These are phyloP conservation scores for Trichoderma koningiopsis DNA, from an alignment of 2,329 filamentous ascomycete genomes.

Conservation along the genomic window DNA sequence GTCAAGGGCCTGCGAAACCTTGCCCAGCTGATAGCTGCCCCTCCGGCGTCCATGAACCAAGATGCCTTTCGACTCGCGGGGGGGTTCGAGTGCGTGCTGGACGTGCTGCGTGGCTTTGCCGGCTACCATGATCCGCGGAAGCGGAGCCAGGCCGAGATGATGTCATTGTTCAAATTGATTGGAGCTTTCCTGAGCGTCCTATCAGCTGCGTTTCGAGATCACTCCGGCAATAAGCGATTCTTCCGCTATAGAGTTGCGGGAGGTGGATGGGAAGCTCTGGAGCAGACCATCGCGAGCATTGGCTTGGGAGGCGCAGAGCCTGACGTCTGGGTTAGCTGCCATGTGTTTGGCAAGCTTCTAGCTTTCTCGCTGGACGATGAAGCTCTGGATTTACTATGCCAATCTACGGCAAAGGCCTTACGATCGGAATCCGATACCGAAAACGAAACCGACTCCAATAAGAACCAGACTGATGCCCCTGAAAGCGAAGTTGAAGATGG, in stretches of 20 bases:
- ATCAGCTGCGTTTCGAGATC: slow-evolving; percentile 72
- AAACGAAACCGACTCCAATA: slow-evolving; percentile 26
- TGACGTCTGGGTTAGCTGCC: slow-evolving; percentile 67
- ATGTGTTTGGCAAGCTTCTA: slow-evolving; percentile 81
- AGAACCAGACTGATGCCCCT: neutral
- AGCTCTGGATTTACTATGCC: slow-evolving; percentile 69
- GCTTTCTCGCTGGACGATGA: slow-evolving; percentile 81
- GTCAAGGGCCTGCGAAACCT: slow-evolving; percentile 64
- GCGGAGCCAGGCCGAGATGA: slow-evolving; percentile 63
- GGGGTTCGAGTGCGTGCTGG: slow-evolving; percentile 75
- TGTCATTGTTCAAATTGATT: slow-evolving; percentile 67
- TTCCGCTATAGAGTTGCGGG: slow-evolving; percentile 76
- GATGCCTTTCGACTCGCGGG: slow-evolving; percentile 81
- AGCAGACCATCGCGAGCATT: slow-evolving; percentile 70
- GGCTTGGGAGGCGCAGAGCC: slow-evolving; percentile 65
- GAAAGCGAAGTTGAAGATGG: slow-evolving; percentile 38
- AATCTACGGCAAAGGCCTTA: slow-evolving; percentile 47
- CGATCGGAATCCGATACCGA: slow-evolving; percentile 38
- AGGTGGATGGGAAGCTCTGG: slow-evolving; percentile 76
- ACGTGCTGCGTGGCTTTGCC: slow-evolving; percentile 69
- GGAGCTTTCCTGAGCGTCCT: slow-evolving; percentile 73
- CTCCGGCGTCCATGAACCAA: slow-evolving; percentile 57
- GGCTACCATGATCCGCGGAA: slow-evolving; percentile 74
- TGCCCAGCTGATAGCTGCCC: slow-evolving; percentile 61
- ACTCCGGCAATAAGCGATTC: slow-evolving; percentile 85